Evolutionary conservation across 768 basidiomycete genomes (phyloP).

Genomic region (Lactifluus volemus): DNA sequence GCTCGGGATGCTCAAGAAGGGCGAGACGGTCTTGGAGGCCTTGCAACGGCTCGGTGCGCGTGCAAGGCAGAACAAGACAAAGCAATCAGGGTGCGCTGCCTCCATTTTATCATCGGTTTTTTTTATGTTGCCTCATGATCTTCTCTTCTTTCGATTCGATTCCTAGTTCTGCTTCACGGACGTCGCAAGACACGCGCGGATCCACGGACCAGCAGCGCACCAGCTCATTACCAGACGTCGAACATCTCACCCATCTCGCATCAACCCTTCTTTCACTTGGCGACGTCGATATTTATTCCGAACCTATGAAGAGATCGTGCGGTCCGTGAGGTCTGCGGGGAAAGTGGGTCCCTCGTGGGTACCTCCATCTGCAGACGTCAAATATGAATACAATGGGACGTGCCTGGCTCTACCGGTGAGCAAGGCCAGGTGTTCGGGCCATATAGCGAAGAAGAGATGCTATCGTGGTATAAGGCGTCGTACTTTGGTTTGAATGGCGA

Average conservation of each 20-base stretch:
- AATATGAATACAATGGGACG: slow-evolving; percentile 81
- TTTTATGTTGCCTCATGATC: too few relatives aligned
- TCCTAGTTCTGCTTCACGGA: slow-evolving; percentile 13
- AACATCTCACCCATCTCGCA: slow-evolving; percentile 74
- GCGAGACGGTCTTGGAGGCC: slow-evolving; percentile 86
- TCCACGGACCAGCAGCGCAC: background rate
- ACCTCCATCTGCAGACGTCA: slow-evolving; percentile 66
- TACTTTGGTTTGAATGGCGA: slow-evolving; percentile 78
- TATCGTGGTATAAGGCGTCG: slow-evolving; percentile 65
- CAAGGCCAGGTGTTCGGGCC: slow-evolving; percentile 62
- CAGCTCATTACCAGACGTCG: slow-evolving; percentile 48
- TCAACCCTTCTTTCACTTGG: slow-evolving; percentile 84
- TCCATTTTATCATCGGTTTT: background rate
- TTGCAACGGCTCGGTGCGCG: slow-evolving; percentile 73
- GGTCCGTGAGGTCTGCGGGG: slow-evolving; percentile 63
- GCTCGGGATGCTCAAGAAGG: slow-evolving; percentile 69
- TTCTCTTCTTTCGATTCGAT: background rate
- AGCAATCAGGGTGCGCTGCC: slow-evolving; percentile 19
- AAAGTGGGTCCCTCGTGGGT: slow-evolving; percentile 60
- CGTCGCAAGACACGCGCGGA: background rate
- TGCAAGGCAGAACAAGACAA: slow-evolving; percentile 40
- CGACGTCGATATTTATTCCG: slow-evolving; percentile 81
- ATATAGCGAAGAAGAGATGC: slow-evolving; percentile 72
- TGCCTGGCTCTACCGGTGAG: slow-evolving; percentile 38
- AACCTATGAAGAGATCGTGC: slow-evolving; percentile 79